Base-by-base conservation (phyloP, 179 eudicot genomes). In the Beta macrorhiza region DNA sequence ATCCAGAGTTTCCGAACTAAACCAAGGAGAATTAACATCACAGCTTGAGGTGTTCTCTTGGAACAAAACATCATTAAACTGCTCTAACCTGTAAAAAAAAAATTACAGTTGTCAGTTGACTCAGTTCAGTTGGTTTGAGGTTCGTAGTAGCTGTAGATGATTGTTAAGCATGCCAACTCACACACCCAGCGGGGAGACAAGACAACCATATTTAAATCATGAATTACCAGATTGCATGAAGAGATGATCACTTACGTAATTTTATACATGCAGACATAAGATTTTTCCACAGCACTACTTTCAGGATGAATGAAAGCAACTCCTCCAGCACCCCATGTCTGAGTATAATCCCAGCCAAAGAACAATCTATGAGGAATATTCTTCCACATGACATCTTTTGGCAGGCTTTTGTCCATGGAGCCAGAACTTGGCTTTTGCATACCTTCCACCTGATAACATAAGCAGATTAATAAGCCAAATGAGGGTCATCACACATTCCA, bases 251-350 rank as follows among this genome's bases (percentile, higher is more conserved):
- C 98, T 79, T 87, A 96, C 99, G 98, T 96, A 57, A 96, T 88
- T 83, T 80, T 90, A 75, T 96, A 92, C 83, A 96, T 84, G 89
- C 93, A 89, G 76, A 92, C 59, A 85, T 90, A 83, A 77, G 97
- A 81, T 84, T 87, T 87, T 62, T 92, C 92, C 73, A 84, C 78
- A 9, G 74, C 63, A 84, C 67, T 86, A 75, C 90, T 90, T 83
- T 82, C 90, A 76, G 99, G 98, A 80, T 91, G 87, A 78, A 96
- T 93, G 85, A 96, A 96, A 84, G 99, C 99, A 83, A 88, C 97
- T 70, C 99, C 99, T 58, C 98, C 99, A 77, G 90, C 90, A 75
- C 99, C 99, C 99, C 99, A 96, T 37, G 95, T 89, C 57, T 9
- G 78, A 4, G 90, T 83, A 69, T 72, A 57, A 45, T 90, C 98